phyloP scores from a whole-genome alignment of 495 filamentous ascomycete species.

The Aspergillus hancockii region DNA sequence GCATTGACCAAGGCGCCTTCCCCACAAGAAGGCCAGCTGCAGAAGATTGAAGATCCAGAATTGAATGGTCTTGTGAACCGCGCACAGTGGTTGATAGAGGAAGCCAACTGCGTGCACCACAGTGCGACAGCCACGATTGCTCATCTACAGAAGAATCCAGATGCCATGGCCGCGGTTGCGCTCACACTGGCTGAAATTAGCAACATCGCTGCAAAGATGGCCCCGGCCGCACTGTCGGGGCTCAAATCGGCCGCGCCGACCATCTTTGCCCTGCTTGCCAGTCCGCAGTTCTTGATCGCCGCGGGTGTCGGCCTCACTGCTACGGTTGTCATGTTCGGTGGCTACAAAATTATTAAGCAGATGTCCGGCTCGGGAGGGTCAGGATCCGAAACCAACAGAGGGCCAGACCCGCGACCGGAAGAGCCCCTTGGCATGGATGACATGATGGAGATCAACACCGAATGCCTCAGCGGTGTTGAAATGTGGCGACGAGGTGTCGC shows the following conservation, averaged over 20 bases:
- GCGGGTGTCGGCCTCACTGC: constrained; percentile 85
- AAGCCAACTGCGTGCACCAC: constrained; percentile 85
- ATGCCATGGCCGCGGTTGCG: constrained; percentile 92
- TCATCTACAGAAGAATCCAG: constrained; percentile 86
- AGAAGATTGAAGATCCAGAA: constrained; percentile 52
- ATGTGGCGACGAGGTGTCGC: constrained; percentile 85
- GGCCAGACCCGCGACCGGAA: constrained; percentile 1
- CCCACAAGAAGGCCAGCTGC: constrained; percentile 27
- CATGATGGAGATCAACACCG: constrained; percentile 56
- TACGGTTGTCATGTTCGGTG: constrained; percentile 90
- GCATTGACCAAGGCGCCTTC: constrained; percentile 35
- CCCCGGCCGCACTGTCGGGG: constrained; percentile 69
- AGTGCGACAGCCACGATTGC: constrained; percentile 79
- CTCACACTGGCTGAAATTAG: constrained; percentile 91
- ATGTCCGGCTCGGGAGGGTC: constrained; percentile 47
- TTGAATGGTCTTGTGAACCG: constrained; percentile 64
- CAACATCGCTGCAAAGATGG: constrained; percentile 78
- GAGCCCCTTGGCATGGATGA: constrained; percentile 51
- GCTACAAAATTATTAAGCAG: constrained; percentile 94
- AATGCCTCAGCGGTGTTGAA: constrained; percentile 68
- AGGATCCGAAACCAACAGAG: constrained; percentile 1
- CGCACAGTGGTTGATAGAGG: constrained; percentile 73
- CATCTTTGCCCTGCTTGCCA: constrained; percentile 82
- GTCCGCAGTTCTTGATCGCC: constrained; percentile 91
- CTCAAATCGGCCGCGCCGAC: constrained; percentile 79